Percentiles rank a stretch among this genome's conserved stretches.
Evolutionary conservation across 208 protist species (phyloP).

Genomic region (Leishmania turanica): DNA sequence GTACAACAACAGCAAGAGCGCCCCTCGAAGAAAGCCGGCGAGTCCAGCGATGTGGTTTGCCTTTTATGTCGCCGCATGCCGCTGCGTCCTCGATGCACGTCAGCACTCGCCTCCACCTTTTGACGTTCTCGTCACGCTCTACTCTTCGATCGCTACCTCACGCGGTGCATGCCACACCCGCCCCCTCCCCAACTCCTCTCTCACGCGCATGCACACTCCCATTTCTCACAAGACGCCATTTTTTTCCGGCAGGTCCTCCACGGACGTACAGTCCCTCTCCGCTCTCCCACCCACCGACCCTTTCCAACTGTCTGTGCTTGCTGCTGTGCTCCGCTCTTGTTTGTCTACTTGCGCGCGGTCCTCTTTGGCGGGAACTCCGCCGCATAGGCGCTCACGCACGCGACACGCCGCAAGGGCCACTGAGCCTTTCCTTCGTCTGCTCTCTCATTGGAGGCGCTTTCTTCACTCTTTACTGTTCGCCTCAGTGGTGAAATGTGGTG

Average conservation of each 20-base stretch:
- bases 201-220: not conserved
- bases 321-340: not conserved
- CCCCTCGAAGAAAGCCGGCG: not conserved
- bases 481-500: not conserved
- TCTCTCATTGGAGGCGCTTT: too few relatives aligned
- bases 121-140: not conserved
- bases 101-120: not conserved
- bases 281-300: too few relatives aligned
- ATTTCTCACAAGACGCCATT: not conserved
- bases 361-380: not conserved
- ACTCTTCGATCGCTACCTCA: not conserved
- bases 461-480: not conserved
- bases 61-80: not conserved
- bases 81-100: not conserved
- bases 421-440: not conserved
- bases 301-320: not conserved
- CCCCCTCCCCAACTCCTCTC: not conserved
- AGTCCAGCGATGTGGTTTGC: not conserved
- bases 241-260: not conserved
- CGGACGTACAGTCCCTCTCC: not conserved
- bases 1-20: not conserved
- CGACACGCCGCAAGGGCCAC: not conserved
- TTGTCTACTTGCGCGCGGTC: not conserved
- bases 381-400: not conserved
- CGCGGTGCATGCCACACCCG: not conserved